These are phyloP conservation scores for Skeletonema menzelii DNA, from an alignment of 108 stramenopile genomes.

Conservation along the genomic window DNA sequence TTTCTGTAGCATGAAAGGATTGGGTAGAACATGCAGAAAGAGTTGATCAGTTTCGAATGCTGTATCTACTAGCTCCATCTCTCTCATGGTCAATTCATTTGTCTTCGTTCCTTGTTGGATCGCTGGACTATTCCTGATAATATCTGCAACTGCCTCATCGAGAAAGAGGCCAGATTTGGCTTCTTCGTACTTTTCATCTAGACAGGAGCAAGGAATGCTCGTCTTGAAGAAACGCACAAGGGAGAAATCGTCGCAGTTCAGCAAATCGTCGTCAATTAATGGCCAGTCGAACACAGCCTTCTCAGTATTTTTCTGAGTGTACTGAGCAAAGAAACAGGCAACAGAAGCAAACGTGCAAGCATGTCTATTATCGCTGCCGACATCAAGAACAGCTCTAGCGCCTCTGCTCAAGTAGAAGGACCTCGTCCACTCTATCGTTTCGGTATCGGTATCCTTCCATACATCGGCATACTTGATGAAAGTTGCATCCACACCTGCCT, in stretches of 20 bases:
- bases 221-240: not conserved
- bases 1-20: not conserved
- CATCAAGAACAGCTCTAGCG: no score
- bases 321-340: not conserved
- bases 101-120: no score
- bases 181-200: not conserved
- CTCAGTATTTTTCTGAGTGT: no score
- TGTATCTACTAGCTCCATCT: not conserved
- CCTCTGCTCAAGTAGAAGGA: not conserved
- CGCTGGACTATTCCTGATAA: no score
- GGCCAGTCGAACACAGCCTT: no score
- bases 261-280: not conserved
- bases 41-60: not conserved
- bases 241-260: not conserved
- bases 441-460: not conserved
- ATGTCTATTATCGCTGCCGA: not conserved
- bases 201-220: not conserved
- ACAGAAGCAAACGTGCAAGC: not conserved
- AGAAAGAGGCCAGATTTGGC: not conserved
- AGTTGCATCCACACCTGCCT: no score
- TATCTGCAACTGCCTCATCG: no score
- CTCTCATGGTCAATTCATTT: no score
- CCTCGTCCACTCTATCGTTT: not conserved
- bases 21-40: not conserved
- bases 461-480: not conserved